These are phyloP conservation scores for Aspergillus asperescens DNA, from an alignment of 495 filamentous ascomycete genomes.

Conservation along the genomic window DNA sequence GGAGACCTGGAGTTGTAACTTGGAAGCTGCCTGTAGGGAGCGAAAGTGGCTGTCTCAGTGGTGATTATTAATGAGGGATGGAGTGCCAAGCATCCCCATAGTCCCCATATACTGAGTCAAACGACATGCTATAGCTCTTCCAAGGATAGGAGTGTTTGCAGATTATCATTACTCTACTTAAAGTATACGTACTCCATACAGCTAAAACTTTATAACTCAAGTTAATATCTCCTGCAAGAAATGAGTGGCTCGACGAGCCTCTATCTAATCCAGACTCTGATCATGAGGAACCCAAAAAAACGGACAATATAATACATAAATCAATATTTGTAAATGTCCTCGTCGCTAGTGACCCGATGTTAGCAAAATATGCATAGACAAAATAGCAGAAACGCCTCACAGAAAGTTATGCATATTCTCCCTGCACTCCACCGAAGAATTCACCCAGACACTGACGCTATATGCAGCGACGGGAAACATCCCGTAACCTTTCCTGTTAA, in stretches of 20 bases:
- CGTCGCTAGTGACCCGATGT: neutral
- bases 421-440: slow-evolving; percentile 48
- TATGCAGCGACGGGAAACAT: slow-evolving; percentile 48
- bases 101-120: neutral
- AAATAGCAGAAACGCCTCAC: too few relatives aligned
- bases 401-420: slow-evolving; percentile 37
- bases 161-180: neutral
- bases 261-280: neutral
- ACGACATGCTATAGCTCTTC: too few relatives aligned
- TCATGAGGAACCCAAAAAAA: neutral
- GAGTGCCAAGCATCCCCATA: neutral
- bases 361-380: too few relatives aligned
- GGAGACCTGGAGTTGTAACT: neutral
- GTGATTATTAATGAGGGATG: neutral
- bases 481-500: slow-evolving; percentile 52
- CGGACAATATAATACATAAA: neutral
- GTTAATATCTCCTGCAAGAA: neutral
- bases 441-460: slow-evolving; percentile 58
- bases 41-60: neutral
- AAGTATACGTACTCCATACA: neutral
- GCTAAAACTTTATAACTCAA: too few relatives aligned
- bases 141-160: too few relatives aligned
- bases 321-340: slow-evolving; percentile 3
- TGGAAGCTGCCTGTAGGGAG: neutral
- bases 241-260: neutral